Base-by-base conservation (phyloP, 2,329 filamentous ascomycete species). In the Beauveria sp. region DNA sequence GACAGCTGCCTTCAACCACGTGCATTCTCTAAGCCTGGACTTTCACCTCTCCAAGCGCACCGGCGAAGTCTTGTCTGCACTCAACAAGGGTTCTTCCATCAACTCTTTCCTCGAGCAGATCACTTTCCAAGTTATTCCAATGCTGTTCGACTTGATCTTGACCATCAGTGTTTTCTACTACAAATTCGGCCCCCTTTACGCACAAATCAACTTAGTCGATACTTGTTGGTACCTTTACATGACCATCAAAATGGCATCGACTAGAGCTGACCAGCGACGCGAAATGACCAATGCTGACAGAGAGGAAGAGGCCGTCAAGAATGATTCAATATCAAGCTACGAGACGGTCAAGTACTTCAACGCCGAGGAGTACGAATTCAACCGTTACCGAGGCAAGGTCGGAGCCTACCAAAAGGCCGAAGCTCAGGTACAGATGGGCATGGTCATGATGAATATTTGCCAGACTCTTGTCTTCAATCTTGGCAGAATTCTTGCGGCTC, bases 271-370 rank as follows among this genome's bases (percentile, higher is more conserved):
- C 69, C 91, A 96, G 69, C 87, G 95, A 68, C 85, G 95, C 64
- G 86, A 93, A 70, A 97, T 97, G 89, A 93, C 93, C 56, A 98
- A 97, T 72, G 91, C 92, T 16, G 92, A 95, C 67, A 85, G 95
- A 65, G 92, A 97, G 75, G 92, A 97, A 75, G 93, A 97, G 74
- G 95, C 95, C 7, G 92, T 98, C 67, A 98, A 98, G 76, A 98
- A 97, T 72, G 95, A 99, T 74, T 98, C 95, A 0, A 95, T 99
- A 79, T 92, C 95, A 65, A 96, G 92, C n/a, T 99, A 98, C 73
- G 95, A 99, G 77, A 93, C 90, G 2, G 90, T 93, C 71, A 95
- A 93, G 72, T 93, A 93, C 70, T 95, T 95, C 80, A 93, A 93
- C 68, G 90, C 90, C 8, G 90, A 93, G 70, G 79, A 84, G 2